Percentiles rank a stretch among this genome's conserved stretches.
phyloP scores from a whole-genome alignment of 202 grass and related monocot species.

The Panicum hallii region DNA sequence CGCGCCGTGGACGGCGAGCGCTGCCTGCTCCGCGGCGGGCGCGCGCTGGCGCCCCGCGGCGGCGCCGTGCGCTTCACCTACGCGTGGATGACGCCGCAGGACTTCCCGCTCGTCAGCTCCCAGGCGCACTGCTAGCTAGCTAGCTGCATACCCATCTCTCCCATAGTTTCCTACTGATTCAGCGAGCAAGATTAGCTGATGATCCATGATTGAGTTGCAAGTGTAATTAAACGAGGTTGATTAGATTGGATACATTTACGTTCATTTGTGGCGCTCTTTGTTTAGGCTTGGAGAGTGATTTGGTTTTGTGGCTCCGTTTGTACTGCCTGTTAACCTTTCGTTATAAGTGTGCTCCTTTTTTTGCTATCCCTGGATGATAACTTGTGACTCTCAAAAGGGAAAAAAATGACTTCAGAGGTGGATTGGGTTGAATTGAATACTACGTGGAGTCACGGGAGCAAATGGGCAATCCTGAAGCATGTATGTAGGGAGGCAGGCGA shows the following conservation, averaged over 20 bases:
- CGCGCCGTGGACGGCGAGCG: conserved; percentile 55
- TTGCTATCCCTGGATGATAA: no score
- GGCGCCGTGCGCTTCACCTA: conserved; percentile 69
- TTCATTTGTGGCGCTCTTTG: no score
- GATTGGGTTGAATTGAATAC: neutral
- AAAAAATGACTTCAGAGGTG: no score
- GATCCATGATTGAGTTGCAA: neutral
- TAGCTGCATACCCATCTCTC: neutral
- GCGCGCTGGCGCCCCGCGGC: conserved; percentile 42
- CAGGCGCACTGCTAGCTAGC: conserved; percentile 39
- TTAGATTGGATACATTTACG: neutral
- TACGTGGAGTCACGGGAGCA: conserved; percentile 13
- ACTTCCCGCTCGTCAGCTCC: conserved; percentile 78
- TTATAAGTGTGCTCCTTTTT: no score
- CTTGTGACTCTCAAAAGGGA: no score
- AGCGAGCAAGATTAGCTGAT: neutral
- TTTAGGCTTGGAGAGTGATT: no score
- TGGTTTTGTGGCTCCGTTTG: no score
- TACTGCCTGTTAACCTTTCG: no score
- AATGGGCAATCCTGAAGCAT: neutral
- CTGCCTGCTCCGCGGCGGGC: conserved; percentile 62
- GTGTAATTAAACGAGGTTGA: conserved; percentile 17
- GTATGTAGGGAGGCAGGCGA: no score
- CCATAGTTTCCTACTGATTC: neutral
- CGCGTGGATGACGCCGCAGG: conserved; percentile 88